phyloP scores from a whole-genome alignment of 2,329 filamentous ascomycete genomes.

The Xylaria multiplex region DNA sequence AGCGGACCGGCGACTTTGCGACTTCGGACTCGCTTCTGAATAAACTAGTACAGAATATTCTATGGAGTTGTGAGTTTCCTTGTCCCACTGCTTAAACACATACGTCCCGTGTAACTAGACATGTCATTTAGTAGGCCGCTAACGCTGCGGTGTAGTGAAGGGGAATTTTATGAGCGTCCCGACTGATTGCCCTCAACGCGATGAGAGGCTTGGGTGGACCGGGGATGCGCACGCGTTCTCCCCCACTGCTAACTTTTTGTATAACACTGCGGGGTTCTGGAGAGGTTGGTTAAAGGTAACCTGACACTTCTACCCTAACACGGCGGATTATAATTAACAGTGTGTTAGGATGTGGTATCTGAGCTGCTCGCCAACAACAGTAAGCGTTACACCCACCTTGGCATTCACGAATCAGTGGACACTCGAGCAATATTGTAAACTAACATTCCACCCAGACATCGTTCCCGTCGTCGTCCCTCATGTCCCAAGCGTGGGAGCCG shows the following conservation, averaged over 20 bases:
- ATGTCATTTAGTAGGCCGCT: not conserved
- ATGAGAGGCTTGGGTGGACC: conserved; percentile 62
- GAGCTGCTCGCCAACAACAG: conserved; percentile 46
- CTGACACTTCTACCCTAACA: not conserved
- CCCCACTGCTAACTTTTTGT: conserved; percentile 63
- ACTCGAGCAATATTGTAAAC: not conserved
- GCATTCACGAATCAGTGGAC: no score
- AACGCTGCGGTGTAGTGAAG: conserved; percentile 50
- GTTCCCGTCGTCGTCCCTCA: conserved; percentile 47
- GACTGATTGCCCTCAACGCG: conserved; percentile 61
- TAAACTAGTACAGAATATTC: conserved; percentile 63
- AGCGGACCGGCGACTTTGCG: conserved; percentile 59
- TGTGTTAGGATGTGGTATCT: conserved; percentile 53
- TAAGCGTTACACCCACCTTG: conserved; percentile 24
- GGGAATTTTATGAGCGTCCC: conserved; percentile 68
- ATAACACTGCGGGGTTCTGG: conserved; percentile 62
- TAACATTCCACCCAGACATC: conserved; percentile 38
- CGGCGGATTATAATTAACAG: no score
- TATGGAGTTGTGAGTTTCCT: conserved; percentile 58
- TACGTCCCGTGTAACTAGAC: not conserved
- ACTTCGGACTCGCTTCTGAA: conserved; percentile 64
- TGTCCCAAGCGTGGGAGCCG: conserved; percentile 40
- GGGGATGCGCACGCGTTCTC: conserved; percentile 59
- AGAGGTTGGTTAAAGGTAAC: conserved; percentile 57
- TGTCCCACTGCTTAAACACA: not conserved